phyloP scores from a whole-genome alignment of 768 basidiomycete species.

The Tricholoma flavovirens region DNA sequence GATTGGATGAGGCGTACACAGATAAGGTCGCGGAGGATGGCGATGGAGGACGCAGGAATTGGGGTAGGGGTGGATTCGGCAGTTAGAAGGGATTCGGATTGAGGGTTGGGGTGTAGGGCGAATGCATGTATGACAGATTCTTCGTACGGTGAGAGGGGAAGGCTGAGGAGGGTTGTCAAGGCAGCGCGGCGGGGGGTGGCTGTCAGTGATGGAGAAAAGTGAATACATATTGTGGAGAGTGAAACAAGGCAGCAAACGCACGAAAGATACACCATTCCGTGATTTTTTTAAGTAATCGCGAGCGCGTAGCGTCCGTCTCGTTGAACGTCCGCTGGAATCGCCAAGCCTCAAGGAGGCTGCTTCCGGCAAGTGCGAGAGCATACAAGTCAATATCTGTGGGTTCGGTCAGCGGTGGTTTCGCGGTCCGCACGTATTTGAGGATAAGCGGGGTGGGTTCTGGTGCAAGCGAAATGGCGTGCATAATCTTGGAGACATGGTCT shows the following conservation, averaged over 20 bases:
- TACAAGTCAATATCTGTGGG: conserved; percentile 71
- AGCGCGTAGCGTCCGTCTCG: conserved; percentile 48
- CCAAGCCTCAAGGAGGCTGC: conserved; percentile 69
- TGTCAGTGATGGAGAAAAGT: conserved; percentile 16
- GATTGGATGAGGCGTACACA: conserved; percentile 72
- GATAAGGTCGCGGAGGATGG: conserved; percentile 69
- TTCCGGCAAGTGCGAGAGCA: conserved; percentile 57
- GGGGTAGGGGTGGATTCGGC: conserved; percentile 24
- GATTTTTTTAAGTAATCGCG: conserved; percentile 51
- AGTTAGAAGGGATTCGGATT: not conserved
- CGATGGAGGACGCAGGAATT: conserved; percentile 42
- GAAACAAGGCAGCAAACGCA: conserved; percentile 31
- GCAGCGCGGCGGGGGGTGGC: conserved; percentile 55
- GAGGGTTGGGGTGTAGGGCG: conserved; percentile 42
- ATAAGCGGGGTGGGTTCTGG: conserved; percentile 51
- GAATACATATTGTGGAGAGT: not conserved
- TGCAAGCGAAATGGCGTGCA: conserved; percentile 54
- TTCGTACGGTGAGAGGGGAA: conserved; percentile 65
- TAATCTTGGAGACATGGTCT: conserved; percentile 74
- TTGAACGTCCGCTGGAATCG: conserved; percentile 65
- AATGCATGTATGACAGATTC: conserved; percentile 50
- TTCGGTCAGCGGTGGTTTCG: conserved; percentile 64
- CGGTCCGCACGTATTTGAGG: conserved; percentile 69
- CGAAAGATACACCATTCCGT: conserved; percentile 66
- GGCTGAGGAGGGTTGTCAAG: conserved; percentile 55